Evolutionary conservation across 2,329 filamentous ascomycete genomes (phyloP).

Genomic region (Ophiosphaerella herpotricha): DNA sequence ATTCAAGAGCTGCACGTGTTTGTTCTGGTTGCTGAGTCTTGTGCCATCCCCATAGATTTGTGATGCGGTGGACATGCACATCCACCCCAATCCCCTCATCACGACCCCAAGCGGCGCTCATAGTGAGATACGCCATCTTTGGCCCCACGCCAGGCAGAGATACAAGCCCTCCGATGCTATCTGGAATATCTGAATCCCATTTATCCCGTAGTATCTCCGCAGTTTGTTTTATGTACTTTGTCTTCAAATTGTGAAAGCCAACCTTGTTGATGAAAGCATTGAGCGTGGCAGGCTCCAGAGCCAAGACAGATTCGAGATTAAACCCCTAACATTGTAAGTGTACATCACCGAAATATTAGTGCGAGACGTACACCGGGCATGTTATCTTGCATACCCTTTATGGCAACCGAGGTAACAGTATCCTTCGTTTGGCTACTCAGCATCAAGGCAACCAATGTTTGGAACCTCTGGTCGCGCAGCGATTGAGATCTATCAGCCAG

Average conservation of each 20-base stretch:
- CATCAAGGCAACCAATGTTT: constrained; percentile 88
- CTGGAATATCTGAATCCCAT: constrained; percentile 77
- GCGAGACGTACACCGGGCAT: constrained; percentile 56
- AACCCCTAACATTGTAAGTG: constrained; percentile 52
- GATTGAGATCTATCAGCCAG: constrained; percentile 62
- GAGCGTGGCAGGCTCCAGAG: constrained; percentile 66
- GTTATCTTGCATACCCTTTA: constrained; percentile 76
- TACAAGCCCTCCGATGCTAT: constrained; percentile 74
- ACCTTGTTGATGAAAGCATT: constrained; percentile 82
- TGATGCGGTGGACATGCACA: constrained; percentile 93
- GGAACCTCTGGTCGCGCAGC: constrained; percentile 71
- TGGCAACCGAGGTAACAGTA: constrained; percentile 82
- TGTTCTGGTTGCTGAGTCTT: constrained; percentile 80
- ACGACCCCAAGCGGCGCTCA: constrained; percentile 74
- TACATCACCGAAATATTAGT: background rate
- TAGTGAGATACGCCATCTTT: constrained; percentile 91
- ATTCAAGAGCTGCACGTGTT: constrained; percentile 74
- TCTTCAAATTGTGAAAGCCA: constrained; percentile 95
- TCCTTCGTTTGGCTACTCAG: constrained; percentile 92
- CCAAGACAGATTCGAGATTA: constrained; percentile 77
- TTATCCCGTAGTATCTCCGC: constrained; percentile 74
- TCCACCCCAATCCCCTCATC: constrained; percentile 86
- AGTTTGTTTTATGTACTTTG: constrained; percentile 76
- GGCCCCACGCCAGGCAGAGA: constrained; percentile 85
- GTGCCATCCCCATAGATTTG: constrained; percentile 93